These are phyloP conservation scores for Aquilaria yunnanensis DNA, from an alignment of 345 rosid species.

Conservation along the genomic window DNA sequence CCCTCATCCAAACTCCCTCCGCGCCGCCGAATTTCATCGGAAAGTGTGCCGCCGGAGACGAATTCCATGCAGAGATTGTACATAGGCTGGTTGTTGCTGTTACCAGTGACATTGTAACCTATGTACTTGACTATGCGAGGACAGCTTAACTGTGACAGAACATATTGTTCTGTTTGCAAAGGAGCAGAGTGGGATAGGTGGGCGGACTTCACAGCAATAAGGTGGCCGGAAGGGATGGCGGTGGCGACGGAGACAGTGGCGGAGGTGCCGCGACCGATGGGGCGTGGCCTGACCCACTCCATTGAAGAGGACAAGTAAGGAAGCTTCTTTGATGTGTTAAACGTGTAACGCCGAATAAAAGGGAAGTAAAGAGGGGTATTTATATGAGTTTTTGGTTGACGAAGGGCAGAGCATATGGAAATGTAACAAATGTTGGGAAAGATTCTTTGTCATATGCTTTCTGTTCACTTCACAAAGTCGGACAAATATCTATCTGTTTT, in stretches of 20 bases:
- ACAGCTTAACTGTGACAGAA: slow-evolving; percentile 52
- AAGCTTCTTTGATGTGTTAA: background rate
- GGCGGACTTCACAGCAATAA: slow-evolving; percentile 63
- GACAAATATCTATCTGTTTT: background rate
- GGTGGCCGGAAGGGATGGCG: slow-evolving; percentile 32
- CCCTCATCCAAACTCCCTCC: slow-evolving; percentile 55
- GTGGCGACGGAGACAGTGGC: slow-evolving; percentile 74
- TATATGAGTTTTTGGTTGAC: background rate
- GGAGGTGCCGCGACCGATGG: slow-evolving; percentile 80
- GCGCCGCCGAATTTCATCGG: slow-evolving; percentile 38
- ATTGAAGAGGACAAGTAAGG: slow-evolving; percentile 23
- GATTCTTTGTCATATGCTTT: slow-evolving; percentile 6
- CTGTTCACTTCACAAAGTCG: background rate
- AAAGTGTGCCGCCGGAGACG: slow-evolving; percentile 59
- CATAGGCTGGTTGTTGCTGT: slow-evolving; percentile 4
- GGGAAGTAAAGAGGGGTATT: slow-evolving; percentile 2
- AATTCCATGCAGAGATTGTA: slow-evolving; percentile 74
- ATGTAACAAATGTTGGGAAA: slow-evolving; percentile 1
- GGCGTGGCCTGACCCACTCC: slow-evolving; percentile 76
- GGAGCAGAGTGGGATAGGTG: slow-evolving; percentile 43
- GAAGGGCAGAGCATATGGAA: slow-evolving; percentile 15
- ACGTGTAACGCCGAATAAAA: background rate
- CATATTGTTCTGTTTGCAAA: slow-evolving; percentile 44
- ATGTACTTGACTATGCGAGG: slow-evolving; percentile 60
- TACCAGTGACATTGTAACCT: slow-evolving; percentile 33